Evolutionary conservation across 176 grass and related monocot species (phyloP).

Genomic region (Chrysopogon serrulatus): DNA sequence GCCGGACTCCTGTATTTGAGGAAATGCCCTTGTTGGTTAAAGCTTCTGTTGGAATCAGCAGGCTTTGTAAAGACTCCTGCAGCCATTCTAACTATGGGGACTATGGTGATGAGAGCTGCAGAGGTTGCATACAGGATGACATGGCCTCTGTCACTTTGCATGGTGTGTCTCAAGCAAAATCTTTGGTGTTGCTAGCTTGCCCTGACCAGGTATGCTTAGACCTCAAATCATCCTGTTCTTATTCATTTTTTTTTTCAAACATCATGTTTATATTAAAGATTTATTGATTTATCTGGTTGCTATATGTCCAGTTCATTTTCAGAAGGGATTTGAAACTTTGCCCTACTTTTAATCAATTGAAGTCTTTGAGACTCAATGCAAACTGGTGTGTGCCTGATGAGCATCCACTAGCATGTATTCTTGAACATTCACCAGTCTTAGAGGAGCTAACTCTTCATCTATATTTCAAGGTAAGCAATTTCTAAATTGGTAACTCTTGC

Average conservation of each 20-base stretch:
- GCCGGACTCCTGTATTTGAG: neutral
- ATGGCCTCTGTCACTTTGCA: neutral
- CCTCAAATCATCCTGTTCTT: neutral
- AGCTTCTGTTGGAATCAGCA: neutral
- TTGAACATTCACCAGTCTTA: too few species aligned
- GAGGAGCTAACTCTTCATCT: too few species aligned
- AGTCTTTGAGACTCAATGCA: too few species aligned
- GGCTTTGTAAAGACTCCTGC: neutral
- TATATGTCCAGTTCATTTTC: neutral
- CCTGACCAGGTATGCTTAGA: neutral
- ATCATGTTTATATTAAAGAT: neutral
- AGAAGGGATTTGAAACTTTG: too few species aligned
- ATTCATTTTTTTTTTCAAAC: neutral
- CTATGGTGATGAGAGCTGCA: neutral
- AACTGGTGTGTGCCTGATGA: too few species aligned
- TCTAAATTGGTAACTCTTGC: too few species aligned
- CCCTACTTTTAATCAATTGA: too few species aligned
- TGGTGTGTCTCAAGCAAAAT: neutral
- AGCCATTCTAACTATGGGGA: too few species aligned
- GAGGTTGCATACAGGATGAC: neutral
- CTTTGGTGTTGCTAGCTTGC: neutral
- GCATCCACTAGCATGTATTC: too few species aligned
- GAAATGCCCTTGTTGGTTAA: neutral
- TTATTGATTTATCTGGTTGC: neutral
- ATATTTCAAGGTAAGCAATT: too few species aligned